A percentile compares a stretch with the other conserved stretches of the same genome.
phyloP scores from a whole-genome alignment of 1,284 basidiomycete genomes.

The Ganoderma leucocontextum region DNA sequence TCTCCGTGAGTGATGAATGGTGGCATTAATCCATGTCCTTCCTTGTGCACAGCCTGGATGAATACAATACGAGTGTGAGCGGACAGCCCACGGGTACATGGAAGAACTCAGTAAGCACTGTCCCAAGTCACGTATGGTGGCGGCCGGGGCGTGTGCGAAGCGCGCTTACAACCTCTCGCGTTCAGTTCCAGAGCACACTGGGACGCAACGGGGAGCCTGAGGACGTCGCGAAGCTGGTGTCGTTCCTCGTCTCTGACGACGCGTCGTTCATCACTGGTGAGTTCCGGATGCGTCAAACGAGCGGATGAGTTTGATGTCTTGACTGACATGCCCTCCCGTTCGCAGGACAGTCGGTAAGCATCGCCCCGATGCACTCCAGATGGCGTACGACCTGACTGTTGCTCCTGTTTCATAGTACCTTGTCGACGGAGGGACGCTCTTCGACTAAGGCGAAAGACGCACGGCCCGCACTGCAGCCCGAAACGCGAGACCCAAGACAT shows the following conservation, averaged over 20 bases:
- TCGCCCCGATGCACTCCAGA: no score
- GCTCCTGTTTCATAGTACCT: conserved; percentile 9
- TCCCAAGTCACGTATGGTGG: neutral
- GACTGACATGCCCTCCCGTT: neutral
- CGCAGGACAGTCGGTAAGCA: conserved; percentile 13
- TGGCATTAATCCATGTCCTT: neutral
- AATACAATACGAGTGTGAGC: no score
- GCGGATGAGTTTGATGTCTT: neutral
- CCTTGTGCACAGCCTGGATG: neutral
- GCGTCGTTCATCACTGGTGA: conserved; percentile 46
- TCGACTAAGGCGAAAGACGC: conserved; percentile 40
- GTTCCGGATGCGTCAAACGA: neutral
- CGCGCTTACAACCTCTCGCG: no score
- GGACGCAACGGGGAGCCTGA: conserved; percentile 39
- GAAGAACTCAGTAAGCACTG: neutral
- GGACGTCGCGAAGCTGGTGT: conserved; percentile 46
- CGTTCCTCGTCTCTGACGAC: conserved; percentile 45
- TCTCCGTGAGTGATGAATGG: conserved; percentile 21
- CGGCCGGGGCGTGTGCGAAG: neutral
- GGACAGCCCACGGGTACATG: neutral
- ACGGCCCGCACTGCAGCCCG: neutral
- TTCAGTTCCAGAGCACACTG: neutral
- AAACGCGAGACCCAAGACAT: neutral
- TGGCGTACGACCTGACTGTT: neutral
- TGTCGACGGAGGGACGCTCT: conserved; percentile 24